Evolutionary conservation across 495 filamentous ascomycete genomes (phyloP).

Genomic region (Letharia lupina): DNA sequence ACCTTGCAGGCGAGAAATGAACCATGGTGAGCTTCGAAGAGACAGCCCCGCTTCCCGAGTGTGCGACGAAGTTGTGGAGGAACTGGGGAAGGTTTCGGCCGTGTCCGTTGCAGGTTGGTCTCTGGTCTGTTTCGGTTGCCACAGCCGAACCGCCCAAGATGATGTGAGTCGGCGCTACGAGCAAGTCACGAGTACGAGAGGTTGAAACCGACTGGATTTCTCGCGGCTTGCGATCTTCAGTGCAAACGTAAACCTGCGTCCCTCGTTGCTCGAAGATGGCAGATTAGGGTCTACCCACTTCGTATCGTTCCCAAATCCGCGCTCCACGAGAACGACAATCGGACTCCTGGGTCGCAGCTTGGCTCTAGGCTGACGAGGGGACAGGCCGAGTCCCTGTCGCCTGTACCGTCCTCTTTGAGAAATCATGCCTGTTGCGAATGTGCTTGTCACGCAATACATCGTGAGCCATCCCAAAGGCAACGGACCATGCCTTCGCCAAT

Average conservation of each 20-base stretch:
- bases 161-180: neutral
- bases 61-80: neutral
- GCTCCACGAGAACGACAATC: neutral
- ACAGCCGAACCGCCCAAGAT: neutral
- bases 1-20: neutral
- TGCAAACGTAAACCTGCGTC: neutral
- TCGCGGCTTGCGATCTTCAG: neutral
- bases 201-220: too few relatives aligned
- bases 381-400: neutral
- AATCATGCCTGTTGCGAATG: neutral
- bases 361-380: neutral
- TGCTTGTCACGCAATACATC: neutral
- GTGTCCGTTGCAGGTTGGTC: neutral
- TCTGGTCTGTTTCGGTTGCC: neutral
- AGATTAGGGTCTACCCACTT: neutral
- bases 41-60: neutral
- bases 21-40: neutral
- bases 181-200: neutral
- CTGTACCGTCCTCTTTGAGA: neutral
- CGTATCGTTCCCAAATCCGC: neutral
- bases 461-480: neutral
- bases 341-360: neutral
- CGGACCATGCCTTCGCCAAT: neutral
- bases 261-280: neutral
- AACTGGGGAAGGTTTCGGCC: neutral